phyloP scores from a whole-genome alignment of 164 flowering plant genomes.

The Amborella trichopoda region DNA sequence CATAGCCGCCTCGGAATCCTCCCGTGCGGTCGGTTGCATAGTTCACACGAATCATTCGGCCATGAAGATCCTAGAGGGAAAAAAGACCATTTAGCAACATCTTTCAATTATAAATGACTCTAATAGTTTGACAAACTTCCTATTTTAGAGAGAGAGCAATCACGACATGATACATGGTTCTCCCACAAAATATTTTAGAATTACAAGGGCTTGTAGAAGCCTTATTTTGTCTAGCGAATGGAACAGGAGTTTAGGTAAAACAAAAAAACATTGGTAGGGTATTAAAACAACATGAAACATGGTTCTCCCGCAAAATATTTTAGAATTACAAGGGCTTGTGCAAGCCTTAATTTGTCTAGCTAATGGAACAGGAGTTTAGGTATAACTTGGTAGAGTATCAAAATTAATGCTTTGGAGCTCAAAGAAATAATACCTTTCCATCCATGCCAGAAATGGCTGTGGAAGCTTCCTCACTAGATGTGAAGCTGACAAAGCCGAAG shows the following conservation, averaged over 20 bases:
- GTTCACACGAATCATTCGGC: slow-evolving; percentile 57
- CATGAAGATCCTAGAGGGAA: slow-evolving; percentile 55
- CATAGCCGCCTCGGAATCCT: slow-evolving; percentile 16
- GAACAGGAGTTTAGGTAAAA: not conserved
- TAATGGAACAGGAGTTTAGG: not conserved
- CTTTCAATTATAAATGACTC: not conserved
- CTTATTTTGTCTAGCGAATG: not conserved
- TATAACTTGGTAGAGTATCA: not conserved
- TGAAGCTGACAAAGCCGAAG: slow-evolving; percentile 37
- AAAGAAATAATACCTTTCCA: slow-evolving; percentile 25
- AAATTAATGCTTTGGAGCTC: not conserved
- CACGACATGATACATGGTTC: not conserved
- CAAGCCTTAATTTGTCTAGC: not conserved
- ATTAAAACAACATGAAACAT: not conserved
- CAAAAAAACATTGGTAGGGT: not conserved
- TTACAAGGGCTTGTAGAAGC: not conserved
- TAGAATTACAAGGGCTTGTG: not conserved
- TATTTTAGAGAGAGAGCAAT: not conserved
- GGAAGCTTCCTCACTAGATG: slow-evolving; percentile 30
- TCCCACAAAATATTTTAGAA: too few species aligned
- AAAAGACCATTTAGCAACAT: not conserved
- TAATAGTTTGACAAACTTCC: not conserved
- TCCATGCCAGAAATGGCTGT: slow-evolving; percentile 30
- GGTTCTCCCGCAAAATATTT: not conserved
- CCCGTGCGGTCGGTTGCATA: slow-evolving; percentile 56